Evolutionary conservation across 2,329 filamentous ascomycete species (phyloP).

Genomic region (Clarireedia homoeocarpa): DNA sequence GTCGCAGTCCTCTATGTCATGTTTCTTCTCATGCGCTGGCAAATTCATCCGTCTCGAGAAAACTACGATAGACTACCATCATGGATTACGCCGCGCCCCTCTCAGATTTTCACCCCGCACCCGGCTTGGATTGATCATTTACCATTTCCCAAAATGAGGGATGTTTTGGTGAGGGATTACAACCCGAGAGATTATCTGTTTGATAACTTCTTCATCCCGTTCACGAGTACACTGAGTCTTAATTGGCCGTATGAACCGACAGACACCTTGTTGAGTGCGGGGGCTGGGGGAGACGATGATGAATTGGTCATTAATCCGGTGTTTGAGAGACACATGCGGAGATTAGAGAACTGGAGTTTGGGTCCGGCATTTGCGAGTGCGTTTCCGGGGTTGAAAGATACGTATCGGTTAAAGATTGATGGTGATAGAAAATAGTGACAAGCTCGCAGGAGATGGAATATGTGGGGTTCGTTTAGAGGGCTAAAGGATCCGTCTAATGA

Average conservation of each 20-base stretch:
- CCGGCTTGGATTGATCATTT: conserved; percentile 78
- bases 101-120: conserved; percentile 61
- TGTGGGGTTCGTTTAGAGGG: too few species aligned
- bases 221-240: conserved; percentile 64
- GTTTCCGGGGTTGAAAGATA: conserved; percentile 50
- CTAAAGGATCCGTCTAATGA: too few species aligned
- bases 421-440: conserved; percentile 17
- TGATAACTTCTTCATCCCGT: conserved; percentile 77
- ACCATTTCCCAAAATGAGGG: conserved; percentile 71
- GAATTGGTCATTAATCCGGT: conserved; percentile 76
- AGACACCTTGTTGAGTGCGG: conserved; percentile 55
- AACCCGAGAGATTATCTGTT: conserved; percentile 50
- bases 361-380: conserved; percentile 59
- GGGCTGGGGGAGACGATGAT: conserved; percentile 46
- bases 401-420: conserved; percentile 29
- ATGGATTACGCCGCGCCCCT: conserved; percentile 59
- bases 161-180: conserved; percentile 49
- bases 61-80: conserved; percentile 72
- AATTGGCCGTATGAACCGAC: conserved; percentile 80
- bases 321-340: conserved; percentile 71
- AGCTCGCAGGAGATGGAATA: too few species aligned
- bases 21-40: conserved; percentile 83
- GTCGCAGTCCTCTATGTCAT: conserved; percentile 77
- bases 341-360: conserved; percentile 74
- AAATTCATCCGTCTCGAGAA: conserved; percentile 68